Conservation (phyloP, 2,329 filamentous ascomycete species). For the Fusarium agapanthi region DNA sequence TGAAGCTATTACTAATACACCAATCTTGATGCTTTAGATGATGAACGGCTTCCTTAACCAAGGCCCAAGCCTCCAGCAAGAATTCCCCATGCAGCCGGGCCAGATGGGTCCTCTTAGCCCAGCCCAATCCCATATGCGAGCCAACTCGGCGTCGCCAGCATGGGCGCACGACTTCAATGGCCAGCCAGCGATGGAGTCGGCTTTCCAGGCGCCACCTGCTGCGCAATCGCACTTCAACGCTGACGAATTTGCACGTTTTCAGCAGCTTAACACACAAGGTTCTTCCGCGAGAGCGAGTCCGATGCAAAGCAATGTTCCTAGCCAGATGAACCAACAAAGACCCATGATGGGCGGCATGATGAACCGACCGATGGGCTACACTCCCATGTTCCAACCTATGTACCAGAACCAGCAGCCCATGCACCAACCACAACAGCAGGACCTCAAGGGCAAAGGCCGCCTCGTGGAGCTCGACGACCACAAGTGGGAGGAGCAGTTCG, state of each 20-base stretch:
- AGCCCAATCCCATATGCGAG: slow-evolving; percentile 62
- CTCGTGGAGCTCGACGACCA: slow-evolving; percentile 93
- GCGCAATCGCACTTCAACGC: slow-evolving; percentile 73
- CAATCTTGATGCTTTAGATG: slow-evolving; percentile 65
- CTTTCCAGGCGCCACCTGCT: slow-evolving; percentile 67
- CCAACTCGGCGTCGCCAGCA: slow-evolving; percentile 62
- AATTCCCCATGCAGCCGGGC: slow-evolving; percentile 61
- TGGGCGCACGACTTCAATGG: slow-evolving; percentile 64
- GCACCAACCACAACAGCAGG: slow-evolving; percentile 58
- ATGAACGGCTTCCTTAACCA: slow-evolving; percentile 94
- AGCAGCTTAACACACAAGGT: slow-evolving; percentile 72
- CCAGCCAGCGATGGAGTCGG: slow-evolving; percentile 76
- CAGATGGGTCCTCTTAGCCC: slow-evolving; percentile 57
- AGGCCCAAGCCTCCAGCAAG: slow-evolving; percentile 66
- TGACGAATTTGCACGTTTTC: slow-evolving; percentile 88
- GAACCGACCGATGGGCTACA: slow-evolving; percentile 61
- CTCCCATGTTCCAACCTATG: slow-evolving; percentile 64
- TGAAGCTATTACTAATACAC: slow-evolving; percentile 44
- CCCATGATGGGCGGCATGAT: slow-evolving; percentile 68
- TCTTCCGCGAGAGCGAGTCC: slow-evolving; percentile 62
- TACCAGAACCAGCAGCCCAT: slow-evolving; percentile 54
- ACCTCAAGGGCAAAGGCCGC: slow-evolving; percentile 84
- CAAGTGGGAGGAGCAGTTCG: slow-evolving; percentile 97
- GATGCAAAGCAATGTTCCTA: slow-evolving; percentile 64
- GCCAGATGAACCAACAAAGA: slow-evolving; percentile 61